Evolutionary conservation across 495 filamentous ascomycete species (phyloP).

Genomic region (Thozetella sp.): DNA sequence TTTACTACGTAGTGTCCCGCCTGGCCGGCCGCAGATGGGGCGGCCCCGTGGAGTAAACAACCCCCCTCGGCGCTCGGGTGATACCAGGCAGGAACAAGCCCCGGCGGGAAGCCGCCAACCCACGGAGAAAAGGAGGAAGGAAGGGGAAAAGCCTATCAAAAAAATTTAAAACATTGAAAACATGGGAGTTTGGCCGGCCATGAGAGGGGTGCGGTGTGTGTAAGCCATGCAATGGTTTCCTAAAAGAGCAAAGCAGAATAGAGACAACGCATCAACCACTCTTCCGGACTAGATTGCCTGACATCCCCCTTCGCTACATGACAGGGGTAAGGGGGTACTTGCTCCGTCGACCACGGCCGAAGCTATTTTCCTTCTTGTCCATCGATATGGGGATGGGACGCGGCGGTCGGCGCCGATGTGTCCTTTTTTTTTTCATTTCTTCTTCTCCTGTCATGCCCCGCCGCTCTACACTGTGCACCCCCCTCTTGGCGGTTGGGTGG

Average conservation of each 20-base stretch:
- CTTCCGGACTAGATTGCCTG: slow-evolving; percentile 3
- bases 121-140: not conserved
- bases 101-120: too few relatives aligned
- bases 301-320: not conserved
- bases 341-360: not conserved
- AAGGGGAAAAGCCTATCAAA: too few relatives aligned
- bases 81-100: too few relatives aligned
- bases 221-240: slow-evolving; percentile 1
- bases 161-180: too few relatives aligned
- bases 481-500: too few relatives aligned
- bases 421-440: too few relatives aligned
- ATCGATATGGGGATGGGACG: too few relatives aligned
- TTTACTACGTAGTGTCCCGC: not conserved
- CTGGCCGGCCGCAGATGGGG: not conserved
- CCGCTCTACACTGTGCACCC: too few relatives aligned
- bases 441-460: too few relatives aligned
- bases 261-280: slow-evolving; percentile 1
- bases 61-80: not conserved
- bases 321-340: not conserved
- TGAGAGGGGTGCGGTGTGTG: not conserved
- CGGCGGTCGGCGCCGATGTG: too few relatives aligned
- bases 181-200: not conserved
- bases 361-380: not conserved
- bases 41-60: not conserved
- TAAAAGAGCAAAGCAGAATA: not conserved